These are phyloP conservation scores for Aspergillus campestris DNA, from an alignment of 495 filamentous ascomycete genomes.

Conservation along the genomic window DNA sequence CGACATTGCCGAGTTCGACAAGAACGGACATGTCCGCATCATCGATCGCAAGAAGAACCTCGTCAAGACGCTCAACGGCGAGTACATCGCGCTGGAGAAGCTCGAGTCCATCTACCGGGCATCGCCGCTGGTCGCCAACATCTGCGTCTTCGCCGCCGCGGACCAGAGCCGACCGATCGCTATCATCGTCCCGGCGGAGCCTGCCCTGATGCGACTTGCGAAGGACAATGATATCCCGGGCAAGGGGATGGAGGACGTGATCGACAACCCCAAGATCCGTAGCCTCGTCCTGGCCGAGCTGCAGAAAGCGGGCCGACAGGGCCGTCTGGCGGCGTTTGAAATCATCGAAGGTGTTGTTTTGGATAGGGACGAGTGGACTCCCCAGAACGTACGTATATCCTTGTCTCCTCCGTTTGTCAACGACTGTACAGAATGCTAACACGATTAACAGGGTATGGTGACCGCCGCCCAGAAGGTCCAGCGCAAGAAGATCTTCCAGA, in stretches of 20 bases:
- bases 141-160: conserved; percentile 83
- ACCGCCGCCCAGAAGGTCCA: conserved; percentile 51
- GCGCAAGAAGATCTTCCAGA: conserved; percentile 43
- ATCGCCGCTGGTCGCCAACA: conserved; percentile 77
- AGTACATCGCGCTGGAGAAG: conserved; percentile 99
- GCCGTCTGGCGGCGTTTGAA: conserved; percentile 76
- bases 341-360: conserved; percentile 91
- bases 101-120: conserved; percentile 93
- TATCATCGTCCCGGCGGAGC: conserved; percentile 86
- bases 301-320: conserved; percentile 62
- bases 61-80: conserved; percentile 90
- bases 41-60: conserved; percentile 99
- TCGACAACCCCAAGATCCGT: conserved; percentile 77
- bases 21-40: conserved; percentile 71
- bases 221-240: conserved; percentile 62
- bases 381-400: conserved; percentile 71
- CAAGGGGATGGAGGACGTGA: conserved; percentile 63
- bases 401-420: not conserved
- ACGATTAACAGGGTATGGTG: conserved; percentile 33
- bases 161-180: conserved; percentile 81
- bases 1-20: conserved; percentile 87
- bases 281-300: conserved; percentile 72
- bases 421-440: conserved; percentile 11
- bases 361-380: conserved; percentile 95
- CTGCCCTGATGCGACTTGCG: conserved; percentile 77